Percentiles rank a stretch among this genome's conserved stretches.
Evolutionary conservation across 2,329 filamentous ascomycete genomes (phyloP).

Genomic region (Aspergillus ibericus): DNA sequence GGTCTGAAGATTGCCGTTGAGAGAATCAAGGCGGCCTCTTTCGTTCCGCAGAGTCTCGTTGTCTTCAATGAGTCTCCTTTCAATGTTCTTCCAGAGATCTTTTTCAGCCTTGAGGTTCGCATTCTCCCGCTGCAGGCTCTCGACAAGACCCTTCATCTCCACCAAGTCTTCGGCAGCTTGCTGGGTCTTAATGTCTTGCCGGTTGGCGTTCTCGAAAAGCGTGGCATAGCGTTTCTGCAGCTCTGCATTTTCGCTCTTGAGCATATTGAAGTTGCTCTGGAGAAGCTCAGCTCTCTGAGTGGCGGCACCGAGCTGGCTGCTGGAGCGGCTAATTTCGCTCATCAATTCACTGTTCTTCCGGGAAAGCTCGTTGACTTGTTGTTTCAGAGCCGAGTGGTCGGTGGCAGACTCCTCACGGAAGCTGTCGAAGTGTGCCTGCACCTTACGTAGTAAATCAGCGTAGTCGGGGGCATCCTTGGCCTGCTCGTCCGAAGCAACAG

Average conservation of each 20-base stretch:
- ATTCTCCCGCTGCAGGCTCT: conserved; percentile 86
- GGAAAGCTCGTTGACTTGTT: conserved; percentile 79
- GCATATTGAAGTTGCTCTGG: conserved; percentile 78
- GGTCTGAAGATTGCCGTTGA: conserved; percentile 81
- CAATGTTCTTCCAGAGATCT: conserved; percentile 89
- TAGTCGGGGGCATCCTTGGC: conserved; percentile 65
- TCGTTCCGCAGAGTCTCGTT: conserved; percentile 84
- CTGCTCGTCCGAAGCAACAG: conserved; percentile 45
- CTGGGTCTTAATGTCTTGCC: conserved; percentile 85
- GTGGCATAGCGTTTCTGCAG: conserved; percentile 78
- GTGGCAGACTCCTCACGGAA: conserved; percentile 82
- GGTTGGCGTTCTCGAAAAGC: conserved; percentile 79
- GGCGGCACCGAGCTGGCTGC: conserved; percentile 78
- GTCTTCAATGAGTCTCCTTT: conserved; percentile 82
- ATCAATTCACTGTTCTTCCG: conserved; percentile 80
- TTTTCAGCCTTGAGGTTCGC: conserved; percentile 95
- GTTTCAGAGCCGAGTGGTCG: conserved; percentile 77
- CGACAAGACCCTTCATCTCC: conserved; percentile 75
- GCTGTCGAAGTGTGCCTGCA: conserved; percentile 85
- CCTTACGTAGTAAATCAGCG: conserved; percentile 75
- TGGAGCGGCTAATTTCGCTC: conserved; percentile 74
- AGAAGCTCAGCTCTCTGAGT: conserved; percentile 86
- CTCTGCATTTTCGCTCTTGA: conserved; percentile 82
- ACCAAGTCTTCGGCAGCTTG: conserved; percentile 92
- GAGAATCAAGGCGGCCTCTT: conserved; percentile 75